These are phyloP conservation scores for Stropharia rugosoannulata DNA, from an alignment of 768 basidiomycete species.

Conservation along the genomic window DNA sequence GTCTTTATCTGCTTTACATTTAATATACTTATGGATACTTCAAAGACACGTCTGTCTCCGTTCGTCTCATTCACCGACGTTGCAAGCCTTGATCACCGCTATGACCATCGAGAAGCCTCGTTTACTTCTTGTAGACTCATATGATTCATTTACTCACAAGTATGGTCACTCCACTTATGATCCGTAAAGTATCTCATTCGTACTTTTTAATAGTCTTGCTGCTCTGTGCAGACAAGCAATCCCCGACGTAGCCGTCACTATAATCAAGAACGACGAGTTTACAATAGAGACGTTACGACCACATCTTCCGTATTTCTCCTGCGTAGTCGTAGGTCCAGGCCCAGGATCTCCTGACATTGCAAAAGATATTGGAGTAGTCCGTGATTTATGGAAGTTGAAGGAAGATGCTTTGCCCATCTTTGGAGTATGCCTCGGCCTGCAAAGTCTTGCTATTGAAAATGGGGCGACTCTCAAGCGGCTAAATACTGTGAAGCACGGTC, in stretches of 20 bases:
- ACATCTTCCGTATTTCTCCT: slow-evolving; percentile 60
- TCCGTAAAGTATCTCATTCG: not conserved
- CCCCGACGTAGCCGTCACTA: slow-evolving; percentile 59
- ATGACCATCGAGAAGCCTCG: slow-evolving; percentile 38
- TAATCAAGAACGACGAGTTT: slow-evolving; percentile 73
- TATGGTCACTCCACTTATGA: slow-evolving; percentile 33
- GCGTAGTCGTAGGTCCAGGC: slow-evolving; percentile 75
- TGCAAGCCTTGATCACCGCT: not conserved
- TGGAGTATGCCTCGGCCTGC: slow-evolving; percentile 82
- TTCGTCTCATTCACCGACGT: not conserved
- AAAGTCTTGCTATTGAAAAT: slow-evolving; percentile 67
- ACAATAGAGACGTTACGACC: slow-evolving; percentile 48
- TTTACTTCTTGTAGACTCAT: slow-evolving; percentile 77
- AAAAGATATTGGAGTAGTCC: slow-evolving; percentile 67
- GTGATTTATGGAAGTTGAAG: slow-evolving; percentile 65
- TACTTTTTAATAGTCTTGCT: slow-evolving; percentile 53
- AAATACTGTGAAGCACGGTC: slow-evolving; percentile 75
- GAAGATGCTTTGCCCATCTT: slow-evolving; percentile 67
- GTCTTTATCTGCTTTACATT: not conserved
- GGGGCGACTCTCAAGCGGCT: slow-evolving; percentile 64
- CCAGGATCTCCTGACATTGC: slow-evolving; percentile 71
- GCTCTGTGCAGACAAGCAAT: slow-evolving; percentile 65
- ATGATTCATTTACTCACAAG: slow-evolving; percentile 91
- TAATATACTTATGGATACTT: not conserved
- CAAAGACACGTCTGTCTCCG: not conserved